Evolutionary conservation across 2,329 filamentous ascomycete species (phyloP).

Genomic region (Parastagonospora avenae): DNA sequence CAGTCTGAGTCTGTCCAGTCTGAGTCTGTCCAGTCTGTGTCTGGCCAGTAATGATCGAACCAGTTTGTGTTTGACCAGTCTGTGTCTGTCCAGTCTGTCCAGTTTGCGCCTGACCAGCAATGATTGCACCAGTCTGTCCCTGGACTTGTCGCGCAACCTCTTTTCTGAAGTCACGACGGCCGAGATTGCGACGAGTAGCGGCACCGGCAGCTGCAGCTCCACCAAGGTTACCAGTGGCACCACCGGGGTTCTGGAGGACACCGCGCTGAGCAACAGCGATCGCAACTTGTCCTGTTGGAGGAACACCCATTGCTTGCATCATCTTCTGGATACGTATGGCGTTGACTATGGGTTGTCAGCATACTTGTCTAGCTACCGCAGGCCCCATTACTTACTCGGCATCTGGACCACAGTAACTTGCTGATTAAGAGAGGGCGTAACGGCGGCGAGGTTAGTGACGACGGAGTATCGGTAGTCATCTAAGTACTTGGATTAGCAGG

Average conservation of each 20-base stretch:
- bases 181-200: conserved; percentile 14
- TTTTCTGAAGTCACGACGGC: conserved; percentile 30
- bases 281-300: conserved; percentile 37
- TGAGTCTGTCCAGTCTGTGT: too few species aligned
- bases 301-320: conserved; percentile 41
- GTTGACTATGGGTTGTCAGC: conserved; percentile 37
- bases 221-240: conserved; percentile 38
- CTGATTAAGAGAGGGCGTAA: conserved; percentile 41
- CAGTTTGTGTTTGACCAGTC: too few species aligned
- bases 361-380: neutral
- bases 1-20: too few species aligned
- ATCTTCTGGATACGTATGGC: conserved; percentile 42
- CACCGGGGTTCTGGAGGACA: conserved; percentile 44
- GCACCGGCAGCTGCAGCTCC: conserved; percentile 18
- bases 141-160: conserved; percentile 26
- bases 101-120: too few species aligned
- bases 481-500: conserved; percentile 2
- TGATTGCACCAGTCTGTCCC: neutral
- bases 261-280: conserved; percentile 44
- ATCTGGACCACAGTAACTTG: conserved; percentile 46
- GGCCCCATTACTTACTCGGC: conserved; percentile 32
- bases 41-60: too few species aligned
- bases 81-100: too few species aligned
- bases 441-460: conserved; percentile 39
- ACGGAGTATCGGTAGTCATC: conserved; percentile 46